Conservation (phyloP, 768 basidiomycete genomes). For the Pulveroboletus ravenelii region DNA sequence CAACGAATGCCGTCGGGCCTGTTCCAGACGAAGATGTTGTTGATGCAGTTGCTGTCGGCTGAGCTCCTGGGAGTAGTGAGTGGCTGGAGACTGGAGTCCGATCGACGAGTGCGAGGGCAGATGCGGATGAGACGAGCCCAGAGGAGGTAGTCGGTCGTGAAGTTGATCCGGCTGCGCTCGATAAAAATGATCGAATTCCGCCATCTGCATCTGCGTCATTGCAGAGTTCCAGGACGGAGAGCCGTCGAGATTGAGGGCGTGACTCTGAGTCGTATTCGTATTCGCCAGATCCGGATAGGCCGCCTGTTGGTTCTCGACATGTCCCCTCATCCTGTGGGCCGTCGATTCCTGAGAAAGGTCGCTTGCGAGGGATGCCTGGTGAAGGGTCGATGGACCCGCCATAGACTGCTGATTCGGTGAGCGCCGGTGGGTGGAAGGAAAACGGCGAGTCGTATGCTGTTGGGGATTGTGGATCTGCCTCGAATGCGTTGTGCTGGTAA, state of each 20-base stretch:
- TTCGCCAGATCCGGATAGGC: slow-evolving; percentile 31
- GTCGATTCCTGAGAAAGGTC: slow-evolving; percentile 58
- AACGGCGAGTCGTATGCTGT: slow-evolving; percentile 60
- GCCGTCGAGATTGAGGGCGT: slow-evolving; percentile 71
- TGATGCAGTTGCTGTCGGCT: slow-evolving; percentile 39
- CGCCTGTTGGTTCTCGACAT: slow-evolving; percentile 34
- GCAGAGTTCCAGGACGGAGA: slow-evolving; percentile 87
- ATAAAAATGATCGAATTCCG: slow-evolving; percentile 45
- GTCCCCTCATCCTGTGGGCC: slow-evolving; percentile 38
- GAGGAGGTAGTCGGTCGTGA: slow-evolving; percentile 43
- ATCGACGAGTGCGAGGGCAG: slow-evolving; percentile 51
- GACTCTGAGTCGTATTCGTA: slow-evolving; percentile 73
- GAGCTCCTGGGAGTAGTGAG: slow-evolving; percentile 46
- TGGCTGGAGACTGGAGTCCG: slow-evolving; percentile 30
- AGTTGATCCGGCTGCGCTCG: slow-evolving; percentile 29
- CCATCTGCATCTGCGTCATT: slow-evolving; percentile 57
- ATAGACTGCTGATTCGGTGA: slow-evolving; percentile 35
- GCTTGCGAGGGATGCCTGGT: slow-evolving; percentile 52
- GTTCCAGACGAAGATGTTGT: slow-evolving; percentile 34
- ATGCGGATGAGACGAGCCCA: slow-evolving; percentile 44
- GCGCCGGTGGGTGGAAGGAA: slow-evolving; percentile 69
- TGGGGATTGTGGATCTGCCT: slow-evolving; percentile 30
- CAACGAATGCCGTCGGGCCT: slow-evolving; percentile 31
- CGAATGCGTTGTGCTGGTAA: slow-evolving; percentile 27
- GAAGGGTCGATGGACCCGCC: slow-evolving; percentile 31